Percentiles rank a stretch among this genome's conserved stretches.
phyloP scores from a whole-genome alignment of 139 green algal genomes.

The Picocystis salinarum region DNA sequence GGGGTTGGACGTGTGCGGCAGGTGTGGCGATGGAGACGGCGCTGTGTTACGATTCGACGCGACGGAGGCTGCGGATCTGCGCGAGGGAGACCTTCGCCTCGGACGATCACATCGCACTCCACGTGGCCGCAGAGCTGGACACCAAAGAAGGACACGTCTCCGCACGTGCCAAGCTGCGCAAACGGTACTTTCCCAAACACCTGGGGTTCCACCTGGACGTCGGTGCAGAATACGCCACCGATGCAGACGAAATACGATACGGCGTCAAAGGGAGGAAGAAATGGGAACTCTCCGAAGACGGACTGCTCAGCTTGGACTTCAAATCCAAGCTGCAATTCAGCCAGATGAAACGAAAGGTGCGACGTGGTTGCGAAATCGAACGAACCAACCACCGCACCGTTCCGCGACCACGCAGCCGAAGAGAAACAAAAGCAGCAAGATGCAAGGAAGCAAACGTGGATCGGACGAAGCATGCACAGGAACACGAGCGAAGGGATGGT shows the following conservation, averaged over 20 bases:
- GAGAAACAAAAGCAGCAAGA: no score
- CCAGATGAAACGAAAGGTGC: no score
- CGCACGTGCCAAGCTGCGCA: slow-evolving; percentile 11
- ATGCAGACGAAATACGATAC: slow-evolving; percentile 20
- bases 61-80: slow-evolving; percentile 8
- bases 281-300: slow-evolving; percentile 23
- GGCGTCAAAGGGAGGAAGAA: slow-evolving; percentile 18
- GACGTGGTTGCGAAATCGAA: no score
- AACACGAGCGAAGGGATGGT: neutral
- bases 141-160: slow-evolving; percentile 11
- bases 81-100: slow-evolving; percentile 28
- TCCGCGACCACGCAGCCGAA: no score
- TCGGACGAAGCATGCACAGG: neutral
- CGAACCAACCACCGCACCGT: no score
- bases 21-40: slow-evolving; percentile 31
- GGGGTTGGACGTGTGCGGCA: no score
- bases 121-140: slow-evolving; percentile 11
- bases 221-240: slow-evolving; percentile 16
- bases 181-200: slow-evolving; percentile 26
- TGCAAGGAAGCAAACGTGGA: neutral
- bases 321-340: slow-evolving; percentile 12
- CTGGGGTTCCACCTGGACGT: slow-evolving; percentile 14
- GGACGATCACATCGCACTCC: slow-evolving; percentile 24
- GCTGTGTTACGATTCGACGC: slow-evolving; percentile 15
- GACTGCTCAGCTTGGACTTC: slow-evolving; percentile 22